Conservation (phyloP, 2,329 filamentous ascomycete genomes). For the Emericellopsis atlantica region DNA sequence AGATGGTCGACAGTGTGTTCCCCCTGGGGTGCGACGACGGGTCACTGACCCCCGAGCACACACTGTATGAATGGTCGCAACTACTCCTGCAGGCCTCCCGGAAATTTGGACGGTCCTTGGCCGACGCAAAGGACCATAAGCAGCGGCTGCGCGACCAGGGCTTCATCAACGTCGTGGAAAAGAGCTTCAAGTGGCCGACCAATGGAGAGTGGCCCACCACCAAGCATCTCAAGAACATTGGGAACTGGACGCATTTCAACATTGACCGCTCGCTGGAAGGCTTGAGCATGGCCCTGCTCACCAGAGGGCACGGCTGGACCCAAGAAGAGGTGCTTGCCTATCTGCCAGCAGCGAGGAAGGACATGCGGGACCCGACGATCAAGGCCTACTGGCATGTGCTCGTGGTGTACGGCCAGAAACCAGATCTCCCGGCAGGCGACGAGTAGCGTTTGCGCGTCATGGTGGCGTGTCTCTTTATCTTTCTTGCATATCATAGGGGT, state of each 20-base stretch:
- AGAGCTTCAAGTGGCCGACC: slow-evolving; percentile 31
- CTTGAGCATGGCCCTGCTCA: slow-evolving; percentile 14
- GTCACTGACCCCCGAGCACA: slow-evolving; percentile 7
- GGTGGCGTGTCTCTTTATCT: no score
- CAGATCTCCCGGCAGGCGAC: no score
- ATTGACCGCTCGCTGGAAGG: slow-evolving; percentile 12
- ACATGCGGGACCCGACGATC: slow-evolving; percentile 10
- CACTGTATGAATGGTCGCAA: slow-evolving; percentile 12
- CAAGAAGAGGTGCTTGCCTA: slow-evolving; percentile 11
- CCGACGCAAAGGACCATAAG: slow-evolving; percentile 9
- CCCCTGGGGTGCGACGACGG: slow-evolving; percentile 6
- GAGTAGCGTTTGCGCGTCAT: no score
- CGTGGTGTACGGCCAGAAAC: background rate
- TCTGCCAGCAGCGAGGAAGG: slow-evolving; percentile 10
- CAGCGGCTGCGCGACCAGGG: slow-evolving; percentile 30
- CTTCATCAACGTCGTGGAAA: slow-evolving; percentile 34
- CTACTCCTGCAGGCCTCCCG: slow-evolving; percentile 14
- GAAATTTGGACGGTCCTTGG: slow-evolving; percentile 14
- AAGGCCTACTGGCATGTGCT: slow-evolving; percentile 14
- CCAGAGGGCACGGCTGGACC: slow-evolving; percentile 12
- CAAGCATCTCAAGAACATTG: slow-evolving; percentile 34
- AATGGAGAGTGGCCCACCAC: slow-evolving; percentile 34
- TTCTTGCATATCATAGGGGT: no score
- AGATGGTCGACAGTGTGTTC: slow-evolving; percentile 8
- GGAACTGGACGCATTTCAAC: slow-evolving; percentile 15